phyloP scores from a whole-genome alignment of 805 yeast genomes.

The Myxozyma nipponensis region DNA sequence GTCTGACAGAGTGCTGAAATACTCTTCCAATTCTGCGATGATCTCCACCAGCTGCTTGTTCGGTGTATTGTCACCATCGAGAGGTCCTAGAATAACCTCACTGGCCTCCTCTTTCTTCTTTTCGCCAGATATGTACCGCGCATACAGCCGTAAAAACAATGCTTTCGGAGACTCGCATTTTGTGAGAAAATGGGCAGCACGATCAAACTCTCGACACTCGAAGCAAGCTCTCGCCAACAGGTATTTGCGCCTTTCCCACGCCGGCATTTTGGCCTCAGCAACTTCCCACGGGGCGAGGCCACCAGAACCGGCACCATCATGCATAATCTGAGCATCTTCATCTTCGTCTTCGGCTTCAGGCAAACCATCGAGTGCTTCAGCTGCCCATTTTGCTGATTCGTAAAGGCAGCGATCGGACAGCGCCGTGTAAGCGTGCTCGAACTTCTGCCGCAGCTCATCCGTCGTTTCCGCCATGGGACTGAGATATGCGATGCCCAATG shows the following conservation, averaged over 20 bases:
- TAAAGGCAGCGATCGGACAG: constrained; percentile 57
- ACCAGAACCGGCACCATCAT: neutral
- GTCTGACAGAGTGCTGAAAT: constrained; percentile 16
- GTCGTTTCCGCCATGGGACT: too few species aligned
- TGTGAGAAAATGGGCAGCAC: constrained; percentile 61
- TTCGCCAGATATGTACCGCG: constrained; percentile 72
- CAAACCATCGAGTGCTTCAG: constrained; percentile 34
- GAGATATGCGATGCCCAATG: too few species aligned
- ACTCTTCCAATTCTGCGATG: constrained; percentile 42
- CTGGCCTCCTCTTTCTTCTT: constrained; percentile 65
- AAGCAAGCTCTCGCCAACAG: constrained; percentile 69
- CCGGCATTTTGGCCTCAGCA: constrained; percentile 9
- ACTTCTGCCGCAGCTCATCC: constrained; percentile 22
- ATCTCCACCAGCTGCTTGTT: constrained; percentile 38
- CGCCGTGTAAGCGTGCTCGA: constrained; percentile 43
- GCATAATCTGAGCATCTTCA: constrained; percentile 27
- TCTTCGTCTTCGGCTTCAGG: constrained; percentile 72
- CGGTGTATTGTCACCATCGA: constrained; percentile 31
- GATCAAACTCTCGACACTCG: constrained; percentile 77
- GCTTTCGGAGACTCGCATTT: constrained; percentile 51
- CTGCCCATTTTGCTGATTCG: constrained; percentile 70
- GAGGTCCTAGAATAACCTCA: constrained; percentile 55
- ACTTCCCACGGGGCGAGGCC: neutral
- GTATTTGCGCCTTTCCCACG: constrained; percentile 44
- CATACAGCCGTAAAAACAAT: constrained; percentile 61